Conservation (phyloP, 768 basidiomycete genomes). For the Auricularia cornea region DNA sequence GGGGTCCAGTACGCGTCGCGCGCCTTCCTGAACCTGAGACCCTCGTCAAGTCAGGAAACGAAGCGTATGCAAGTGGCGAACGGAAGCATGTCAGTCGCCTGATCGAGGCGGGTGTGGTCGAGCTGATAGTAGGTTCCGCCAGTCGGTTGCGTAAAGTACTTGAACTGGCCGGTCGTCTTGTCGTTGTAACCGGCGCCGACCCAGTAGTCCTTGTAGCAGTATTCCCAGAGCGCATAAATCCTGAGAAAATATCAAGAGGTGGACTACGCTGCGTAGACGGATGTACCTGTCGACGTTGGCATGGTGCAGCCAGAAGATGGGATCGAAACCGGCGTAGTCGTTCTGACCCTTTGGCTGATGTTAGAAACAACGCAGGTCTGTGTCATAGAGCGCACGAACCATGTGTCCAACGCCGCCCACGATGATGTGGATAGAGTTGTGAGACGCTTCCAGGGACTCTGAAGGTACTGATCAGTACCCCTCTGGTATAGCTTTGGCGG, state of each 20-base stretch:
- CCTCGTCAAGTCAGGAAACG: neutral
- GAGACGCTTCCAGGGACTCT: neutral
- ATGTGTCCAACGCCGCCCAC: slow-evolving; percentile 17
- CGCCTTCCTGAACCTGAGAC: neutral
- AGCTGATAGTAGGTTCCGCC: neutral
- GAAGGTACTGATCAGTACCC: neutral
- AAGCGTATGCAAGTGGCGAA: neutral
- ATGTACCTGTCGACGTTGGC: neutral
- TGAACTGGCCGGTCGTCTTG: neutral
- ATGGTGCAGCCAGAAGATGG: neutral
- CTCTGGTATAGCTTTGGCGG: neutral
- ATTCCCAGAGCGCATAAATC: slow-evolving; percentile 21
- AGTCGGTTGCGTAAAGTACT: neutral
- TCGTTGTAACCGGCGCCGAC: slow-evolving; percentile 17
- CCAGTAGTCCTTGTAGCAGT: slow-evolving; percentile 22
- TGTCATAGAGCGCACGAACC: neutral
- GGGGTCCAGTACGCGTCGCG: neutral
- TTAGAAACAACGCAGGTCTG: neutral
- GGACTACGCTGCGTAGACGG: neutral
- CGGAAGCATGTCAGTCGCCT: neutral
- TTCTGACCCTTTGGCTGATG: neutral
- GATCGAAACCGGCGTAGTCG: slow-evolving; percentile 1
- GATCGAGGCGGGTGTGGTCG: neutral
- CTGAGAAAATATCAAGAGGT: neutral
- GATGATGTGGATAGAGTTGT: slow-evolving; percentile 1